Evolutionary conservation across 2,329 filamentous ascomycete species (phyloP).

Genomic region (Leptoxyphium fumago): DNA sequence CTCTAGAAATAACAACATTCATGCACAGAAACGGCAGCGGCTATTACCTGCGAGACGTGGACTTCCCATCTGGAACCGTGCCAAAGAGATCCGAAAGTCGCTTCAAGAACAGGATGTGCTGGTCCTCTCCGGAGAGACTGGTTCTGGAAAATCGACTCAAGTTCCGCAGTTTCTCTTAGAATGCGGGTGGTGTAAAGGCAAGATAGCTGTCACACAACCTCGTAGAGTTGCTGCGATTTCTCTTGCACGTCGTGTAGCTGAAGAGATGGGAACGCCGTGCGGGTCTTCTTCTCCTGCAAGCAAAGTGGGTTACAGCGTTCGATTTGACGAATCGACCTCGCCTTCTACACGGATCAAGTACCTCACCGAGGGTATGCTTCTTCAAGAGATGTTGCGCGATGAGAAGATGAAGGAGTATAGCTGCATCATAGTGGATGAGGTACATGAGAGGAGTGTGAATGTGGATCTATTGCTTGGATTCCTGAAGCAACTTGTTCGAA

Average conservation of each 20-base stretch:
- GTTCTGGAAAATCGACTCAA: conserved; percentile 93
- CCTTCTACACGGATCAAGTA: conserved; percentile 79
- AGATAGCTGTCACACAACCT: conserved; percentile 88
- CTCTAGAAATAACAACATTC: conserved; percentile 3
- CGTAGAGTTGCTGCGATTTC: conserved; percentile 87
- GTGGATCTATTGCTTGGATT: conserved; percentile 87
- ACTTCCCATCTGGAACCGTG: conserved; percentile 68
- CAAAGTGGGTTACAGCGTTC: conserved; percentile 80
- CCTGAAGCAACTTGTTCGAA: conserved; percentile 62
- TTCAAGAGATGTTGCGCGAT: conserved; percentile 85
- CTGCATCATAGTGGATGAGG: conserved; percentile 84
- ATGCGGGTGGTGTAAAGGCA: conserved; percentile 70
- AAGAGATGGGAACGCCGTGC: conserved; percentile 58
- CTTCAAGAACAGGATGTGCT: conserved; percentile 54
- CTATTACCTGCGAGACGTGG: conserved; percentile 37
- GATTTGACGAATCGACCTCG: conserved; percentile 81
- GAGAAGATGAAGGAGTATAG: conserved; percentile 73
- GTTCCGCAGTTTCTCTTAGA: conserved; percentile 76
- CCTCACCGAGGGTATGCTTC: conserved; percentile 86
- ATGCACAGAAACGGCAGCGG: conserved; percentile 12
- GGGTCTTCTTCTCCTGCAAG: conserved; percentile 43
- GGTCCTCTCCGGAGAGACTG: conserved; percentile 82
- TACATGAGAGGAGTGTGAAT: conserved; percentile 89
- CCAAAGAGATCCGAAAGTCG: conserved; percentile 50
- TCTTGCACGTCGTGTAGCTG: conserved; percentile 72